Conservation (phyloP, 495 filamentous ascomycete genomes). For the Penicillium manginii region DNA sequence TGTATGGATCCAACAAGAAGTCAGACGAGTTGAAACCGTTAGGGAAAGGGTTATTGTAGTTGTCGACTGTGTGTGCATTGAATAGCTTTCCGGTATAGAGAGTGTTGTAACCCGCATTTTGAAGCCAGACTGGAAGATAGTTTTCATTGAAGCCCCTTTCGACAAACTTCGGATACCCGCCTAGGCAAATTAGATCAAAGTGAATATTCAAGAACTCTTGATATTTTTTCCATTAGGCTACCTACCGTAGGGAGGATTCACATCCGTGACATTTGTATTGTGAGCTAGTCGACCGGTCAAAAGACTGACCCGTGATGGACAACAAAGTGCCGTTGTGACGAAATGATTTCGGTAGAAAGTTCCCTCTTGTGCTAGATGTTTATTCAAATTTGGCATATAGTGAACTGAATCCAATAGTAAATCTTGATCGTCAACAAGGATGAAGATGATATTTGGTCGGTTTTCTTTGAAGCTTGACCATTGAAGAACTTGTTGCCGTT, state of each 20-base stretch:
- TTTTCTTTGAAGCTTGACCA: background rate
- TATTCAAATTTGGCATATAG: constrained; percentile 58
- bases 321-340: constrained; percentile 66
- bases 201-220: background rate
- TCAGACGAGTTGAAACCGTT: constrained; percentile 48
- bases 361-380: constrained; percentile 56
- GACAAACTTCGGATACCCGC: constrained; percentile 70
- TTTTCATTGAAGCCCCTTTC: constrained; percentile 60
- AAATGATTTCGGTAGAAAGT: constrained; percentile 62
- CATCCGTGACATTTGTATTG: constrained; percentile 77
- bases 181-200: constrained; percentile 27
- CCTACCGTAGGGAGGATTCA: constrained; percentile 63
- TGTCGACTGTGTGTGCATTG: constrained; percentile 58
- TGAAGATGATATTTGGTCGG: constrained; percentile 63
- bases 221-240: background rate
- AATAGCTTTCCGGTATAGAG: constrained; percentile 70
- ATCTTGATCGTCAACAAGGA: constrained; percentile 71
- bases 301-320: constrained; percentile 64
- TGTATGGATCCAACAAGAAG: constrained; percentile 66
- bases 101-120: constrained; percentile 64
- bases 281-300: constrained; percentile 70
- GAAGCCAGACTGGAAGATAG: constrained; percentile 68
- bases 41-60: constrained; percentile 56
- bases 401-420: constrained; percentile 60
- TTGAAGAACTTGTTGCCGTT: background rate